Conservation (phyloP, 352 stramenopile species). For the Peronospora destructor region DNA sequence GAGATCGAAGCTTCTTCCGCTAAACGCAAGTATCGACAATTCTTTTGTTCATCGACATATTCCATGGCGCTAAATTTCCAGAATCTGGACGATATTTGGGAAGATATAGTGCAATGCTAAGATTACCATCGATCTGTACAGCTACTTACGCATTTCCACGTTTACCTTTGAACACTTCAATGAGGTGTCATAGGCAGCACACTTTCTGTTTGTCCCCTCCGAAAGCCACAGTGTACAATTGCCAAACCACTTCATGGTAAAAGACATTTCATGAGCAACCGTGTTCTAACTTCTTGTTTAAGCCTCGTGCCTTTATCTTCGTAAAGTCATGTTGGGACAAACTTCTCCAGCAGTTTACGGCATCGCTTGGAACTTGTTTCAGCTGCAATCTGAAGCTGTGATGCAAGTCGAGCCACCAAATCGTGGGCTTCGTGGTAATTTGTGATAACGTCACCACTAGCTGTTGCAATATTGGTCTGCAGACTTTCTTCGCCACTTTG, state of each 20-base stretch:
- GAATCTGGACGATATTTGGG: no score
- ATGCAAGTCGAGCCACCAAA: constrained; percentile 32
- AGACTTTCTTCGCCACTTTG: constrained; percentile 40
- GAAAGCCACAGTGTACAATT: constrained; percentile 13
- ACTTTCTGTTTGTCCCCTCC: constrained; percentile 7
- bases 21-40: no score
- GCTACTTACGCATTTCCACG: constrained; percentile 20
- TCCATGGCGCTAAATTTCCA: no score
- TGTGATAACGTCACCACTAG: constrained; percentile 24
- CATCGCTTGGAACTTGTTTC: constrained; percentile 31
- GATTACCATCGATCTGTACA: no score
- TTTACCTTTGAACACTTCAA: constrained; percentile 30
- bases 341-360: constrained; percentile 26
- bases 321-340: background rate
- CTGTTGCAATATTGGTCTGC: constrained; percentile 21
- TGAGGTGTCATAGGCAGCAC: constrained; percentile 28
- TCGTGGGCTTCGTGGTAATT: constrained; percentile 37
- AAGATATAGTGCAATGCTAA: no score
- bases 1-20: no score
- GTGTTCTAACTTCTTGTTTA: background rate
- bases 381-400: constrained; percentile 30
- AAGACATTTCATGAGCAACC: constrained; percentile 16
- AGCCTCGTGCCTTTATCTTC: constrained; percentile 23
- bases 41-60: no score
- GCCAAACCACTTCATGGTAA: constrained; percentile 20